Conservation (phyloP, 2,329 filamentous ascomycete species). For the Ophiocordyceps australis region DNA sequence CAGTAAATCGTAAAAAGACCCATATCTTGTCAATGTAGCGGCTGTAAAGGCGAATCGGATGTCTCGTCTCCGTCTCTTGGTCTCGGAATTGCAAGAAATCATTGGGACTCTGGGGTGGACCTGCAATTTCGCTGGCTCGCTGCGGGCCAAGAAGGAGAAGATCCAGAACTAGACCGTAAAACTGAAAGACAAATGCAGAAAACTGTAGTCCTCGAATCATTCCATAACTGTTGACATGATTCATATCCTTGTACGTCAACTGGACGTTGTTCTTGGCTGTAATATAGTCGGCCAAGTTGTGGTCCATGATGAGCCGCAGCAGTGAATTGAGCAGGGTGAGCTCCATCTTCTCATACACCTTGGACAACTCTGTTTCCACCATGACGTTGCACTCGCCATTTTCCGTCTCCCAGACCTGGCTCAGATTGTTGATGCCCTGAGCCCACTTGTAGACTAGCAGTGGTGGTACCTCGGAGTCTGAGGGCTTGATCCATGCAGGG, state of each 20-base stretch:
- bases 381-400: constrained; percentile 97
- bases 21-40: constrained; percentile 97
- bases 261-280: constrained; percentile 99
- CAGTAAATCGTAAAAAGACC: constrained; percentile 89
- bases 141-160: constrained; percentile 81
- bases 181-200: constrained; percentile 97
- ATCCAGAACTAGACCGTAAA: constrained; percentile 91
- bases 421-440: constrained; percentile 95
- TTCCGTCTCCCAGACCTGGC: constrained; percentile 83
- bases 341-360: constrained; percentile 99
- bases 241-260: constrained; percentile 99
- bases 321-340: constrained; percentile 87
- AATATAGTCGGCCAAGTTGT: constrained; percentile 97
- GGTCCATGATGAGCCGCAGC: constrained; percentile 92
- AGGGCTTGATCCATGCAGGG: constrained; percentile 97
- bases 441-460: constrained; percentile 97
- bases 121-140: constrained; percentile 93
- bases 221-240: constrained; percentile 96
- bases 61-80: constrained; percentile 74
- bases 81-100: constrained; percentile 97
- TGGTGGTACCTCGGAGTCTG: constrained; percentile 91
- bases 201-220: constrained; percentile 97
- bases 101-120: constrained; percentile 82
- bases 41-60: constrained; percentile 94
- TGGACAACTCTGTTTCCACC: constrained; percentile 96